Base-by-base conservation (phyloP, 1,284 basidiomycete genomes). In the Apiotrichum porosum region DNA sequence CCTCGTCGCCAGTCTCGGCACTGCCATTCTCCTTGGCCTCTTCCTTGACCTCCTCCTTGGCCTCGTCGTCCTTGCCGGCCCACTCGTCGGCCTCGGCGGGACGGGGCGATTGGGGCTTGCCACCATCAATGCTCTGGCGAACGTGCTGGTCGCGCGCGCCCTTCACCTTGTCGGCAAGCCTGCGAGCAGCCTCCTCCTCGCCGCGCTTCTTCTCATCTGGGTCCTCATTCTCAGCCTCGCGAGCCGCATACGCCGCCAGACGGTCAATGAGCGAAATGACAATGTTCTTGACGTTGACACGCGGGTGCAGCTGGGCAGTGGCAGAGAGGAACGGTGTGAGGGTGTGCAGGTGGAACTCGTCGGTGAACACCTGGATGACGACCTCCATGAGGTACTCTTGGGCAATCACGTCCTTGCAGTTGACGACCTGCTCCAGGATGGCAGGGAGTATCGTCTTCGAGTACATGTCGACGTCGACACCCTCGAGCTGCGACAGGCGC, bases 341-440 rank as follows among this genome's bases (percentile, higher is more conserved):
- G 0, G 88, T 85, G 63, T 93, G 87, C 0, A 97, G 79, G 68
- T 97, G 93, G 74, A 95, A 95, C 65, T 95, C 92, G 71, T 95
- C 91, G 10, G 90, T 89, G 72, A 97, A 97, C 14, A 97, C 91
- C 78, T 97, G 92, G 57, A 97, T 97, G 53, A 97, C 89, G 6
- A 95, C 92, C 71, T 97, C 92, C 92, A 97, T 97, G 34, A 97
- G 75, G 71, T 97, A 97, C 65, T 97, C 93, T 70, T 97, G 92
- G 0, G 93, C 92, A 52, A 97, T 95, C 43, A 93, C 86, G 65
- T 97, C 92, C 69, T 93, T 93, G 76, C 92, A 97, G 65, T 85
- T 92, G 56, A 97, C 91, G 38, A 97, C 86, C 72, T 97, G 92
- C 72, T 97, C 90, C 40, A 97, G 74, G 46, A 97, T 83, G 51